Evolutionary conservation across 306 rosid species (phyloP).

Genomic region (Medicago arabica): DNA sequence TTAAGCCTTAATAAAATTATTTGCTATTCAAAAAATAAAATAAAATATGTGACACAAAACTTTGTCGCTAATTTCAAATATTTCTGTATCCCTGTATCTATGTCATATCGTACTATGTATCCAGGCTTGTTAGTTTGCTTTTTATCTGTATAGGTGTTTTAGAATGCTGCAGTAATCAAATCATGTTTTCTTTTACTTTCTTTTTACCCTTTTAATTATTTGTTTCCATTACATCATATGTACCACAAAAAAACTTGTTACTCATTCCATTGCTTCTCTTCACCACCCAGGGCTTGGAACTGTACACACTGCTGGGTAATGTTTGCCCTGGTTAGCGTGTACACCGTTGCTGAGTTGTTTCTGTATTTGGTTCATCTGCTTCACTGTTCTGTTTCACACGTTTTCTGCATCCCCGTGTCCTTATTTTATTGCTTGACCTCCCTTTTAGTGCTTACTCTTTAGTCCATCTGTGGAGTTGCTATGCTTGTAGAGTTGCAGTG

Average conservation of each 20-base stretch:
- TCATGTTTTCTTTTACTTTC: neutral
- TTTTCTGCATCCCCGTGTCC: neutral
- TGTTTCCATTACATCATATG: neutral
- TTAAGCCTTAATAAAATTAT: too few relatives aligned
- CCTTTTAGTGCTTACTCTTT: neutral
- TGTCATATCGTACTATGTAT: neutral
- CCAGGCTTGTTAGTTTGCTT: neutral
- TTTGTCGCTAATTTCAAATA: neutral
- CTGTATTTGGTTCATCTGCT: neutral
- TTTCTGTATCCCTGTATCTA: neutral
- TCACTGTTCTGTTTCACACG: neutral
- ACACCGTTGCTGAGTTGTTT: neutral
- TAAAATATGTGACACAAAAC: neutral
- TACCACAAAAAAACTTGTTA: neutral
- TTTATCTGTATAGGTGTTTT: slow-evolving; percentile 14
- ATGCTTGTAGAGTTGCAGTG: neutral
- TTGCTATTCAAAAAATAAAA: too few relatives aligned
- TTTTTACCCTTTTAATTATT: neutral
- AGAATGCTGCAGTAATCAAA: slow-evolving; percentile 12
- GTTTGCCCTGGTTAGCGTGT: neutral
- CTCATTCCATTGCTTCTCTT: neutral
- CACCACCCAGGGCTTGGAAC: neutral
- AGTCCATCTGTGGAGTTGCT: neutral
- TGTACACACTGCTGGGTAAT: neutral
- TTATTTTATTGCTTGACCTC: neutral